These are phyloP conservation scores for Cyberlindnera maclurae DNA, from an alignment of 805 yeast genomes.

Conservation along the genomic window DNA sequence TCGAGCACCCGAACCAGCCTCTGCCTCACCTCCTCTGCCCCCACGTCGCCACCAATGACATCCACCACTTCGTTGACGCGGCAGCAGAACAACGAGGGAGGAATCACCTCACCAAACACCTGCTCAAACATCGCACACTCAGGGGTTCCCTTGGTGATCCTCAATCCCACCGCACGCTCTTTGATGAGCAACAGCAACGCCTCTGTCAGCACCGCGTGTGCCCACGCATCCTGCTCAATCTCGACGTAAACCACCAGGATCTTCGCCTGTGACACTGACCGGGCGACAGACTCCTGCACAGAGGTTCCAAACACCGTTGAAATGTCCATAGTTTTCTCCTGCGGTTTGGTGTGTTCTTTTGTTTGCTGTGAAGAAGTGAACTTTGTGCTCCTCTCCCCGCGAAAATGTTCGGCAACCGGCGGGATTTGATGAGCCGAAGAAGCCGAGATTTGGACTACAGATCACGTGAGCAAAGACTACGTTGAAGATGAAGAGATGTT, in stretches of 20 bases:
- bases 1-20: constrained; percentile 19
- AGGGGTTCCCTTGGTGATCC: constrained; percentile 32
- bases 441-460: no score
- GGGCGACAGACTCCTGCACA: constrained; percentile 34
- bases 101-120: constrained; percentile 42
- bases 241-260: constrained; percentile 35
- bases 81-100: constrained; percentile 56
- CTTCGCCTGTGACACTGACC: constrained; percentile 28
- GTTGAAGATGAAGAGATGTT: no score
- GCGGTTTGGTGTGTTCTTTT: no score
- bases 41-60: constrained; percentile 29
- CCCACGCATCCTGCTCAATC: constrained; percentile 18
- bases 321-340: no score
- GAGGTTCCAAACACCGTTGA: constrained; percentile 17
- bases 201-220: constrained; percentile 13
- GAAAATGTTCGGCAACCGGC: no score
- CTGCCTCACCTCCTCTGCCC: constrained; percentile 22
- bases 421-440: no score
- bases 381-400: no score
- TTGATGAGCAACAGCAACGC: constrained; percentile 14
- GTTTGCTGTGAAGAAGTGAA: no score
- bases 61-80: constrained; percentile 40
- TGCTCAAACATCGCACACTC: constrained; percentile 45
- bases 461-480: no score
- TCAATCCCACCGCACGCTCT: constrained; percentile 33